Evolutionary conservation across 2,329 filamentous ascomycete species (phyloP).

Genomic region (Beauveria bassiana): DNA sequence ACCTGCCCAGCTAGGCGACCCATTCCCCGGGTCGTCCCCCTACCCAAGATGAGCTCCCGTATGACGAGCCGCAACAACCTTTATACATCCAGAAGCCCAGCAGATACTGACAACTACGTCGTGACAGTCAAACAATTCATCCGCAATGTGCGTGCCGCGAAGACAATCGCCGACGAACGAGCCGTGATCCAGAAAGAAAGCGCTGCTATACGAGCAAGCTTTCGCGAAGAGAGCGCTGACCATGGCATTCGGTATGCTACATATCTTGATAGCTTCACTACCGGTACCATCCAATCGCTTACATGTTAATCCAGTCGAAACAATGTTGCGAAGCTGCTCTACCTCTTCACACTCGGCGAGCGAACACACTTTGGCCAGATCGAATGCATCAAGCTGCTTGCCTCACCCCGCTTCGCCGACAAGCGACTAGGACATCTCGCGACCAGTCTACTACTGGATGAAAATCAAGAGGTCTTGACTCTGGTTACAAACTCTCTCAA

Average conservation of each 20-base stretch:
- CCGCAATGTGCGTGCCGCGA: constrained; percentile 94
- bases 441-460: constrained; percentile 90
- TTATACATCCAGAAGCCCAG: constrained; percentile 11
- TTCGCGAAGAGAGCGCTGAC: constrained; percentile 92
- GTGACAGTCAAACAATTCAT: constrained; percentile 95
- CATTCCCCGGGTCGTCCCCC: constrained; percentile 24
- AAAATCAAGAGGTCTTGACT: constrained; percentile 97
- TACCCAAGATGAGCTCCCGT: constrained; percentile 33
- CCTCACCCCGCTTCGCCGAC: constrained; percentile 94
- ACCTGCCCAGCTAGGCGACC: constrained; percentile 21
- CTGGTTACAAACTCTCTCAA: constrained; percentile 96
- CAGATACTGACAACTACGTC: constrained; percentile 6
- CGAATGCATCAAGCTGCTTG: constrained; percentile 94
- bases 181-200: constrained; percentile 99
- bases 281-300: neutral
- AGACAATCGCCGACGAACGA: constrained; percentile 97
- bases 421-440: constrained; percentile 93
- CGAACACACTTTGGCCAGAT: constrained; percentile 98
- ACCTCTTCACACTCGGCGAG: constrained; percentile 95
- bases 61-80: constrained; percentile 15
- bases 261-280: neutral
- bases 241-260: constrained; percentile 70
- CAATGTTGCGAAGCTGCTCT: constrained; percentile 96
- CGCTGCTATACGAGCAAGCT: constrained; percentile 93
- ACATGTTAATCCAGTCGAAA: constrained; percentile 61